phyloP scores from a whole-genome alignment of 208 protist species.

The Leishmania tarentolae region DNA sequence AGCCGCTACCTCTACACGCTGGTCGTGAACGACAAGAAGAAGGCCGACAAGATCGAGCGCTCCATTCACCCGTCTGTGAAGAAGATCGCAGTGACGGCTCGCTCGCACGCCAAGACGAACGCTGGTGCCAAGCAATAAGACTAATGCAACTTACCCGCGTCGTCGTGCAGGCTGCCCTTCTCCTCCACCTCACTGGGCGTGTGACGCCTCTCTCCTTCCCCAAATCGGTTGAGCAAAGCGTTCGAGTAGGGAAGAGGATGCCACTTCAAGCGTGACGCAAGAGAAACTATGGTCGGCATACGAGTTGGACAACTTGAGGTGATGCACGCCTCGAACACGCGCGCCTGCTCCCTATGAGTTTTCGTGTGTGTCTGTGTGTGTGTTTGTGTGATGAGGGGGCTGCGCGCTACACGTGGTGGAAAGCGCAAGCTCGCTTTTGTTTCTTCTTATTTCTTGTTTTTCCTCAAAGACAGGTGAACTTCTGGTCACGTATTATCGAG shows the following conservation, averaged over 20 bases:
- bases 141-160: neutral
- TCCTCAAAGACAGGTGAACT: neutral
- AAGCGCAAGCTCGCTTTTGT: neutral
- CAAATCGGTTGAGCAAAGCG: neutral
- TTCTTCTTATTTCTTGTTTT: neutral
- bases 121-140: constrained; percentile 66
- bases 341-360: neutral
- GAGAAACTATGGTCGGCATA: neutral
- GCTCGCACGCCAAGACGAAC: constrained; percentile 86
- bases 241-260: neutral
- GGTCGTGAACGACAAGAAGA: constrained; percentile 91
- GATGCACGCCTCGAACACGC: neutral
- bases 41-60: constrained; percentile 91
- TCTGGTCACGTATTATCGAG: neutral
- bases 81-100: constrained; percentile 87
- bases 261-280: neutral
- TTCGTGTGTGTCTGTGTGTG: neutral
- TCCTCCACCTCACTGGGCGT: neutral
- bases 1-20: constrained; percentile 93
- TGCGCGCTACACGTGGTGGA: neutral
- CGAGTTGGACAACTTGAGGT: neutral
- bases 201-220: neutral
- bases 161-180: neutral
- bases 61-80: constrained; percentile 91
- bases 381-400: neutral